phyloP scores from a whole-genome alignment of 78 protist genomes.

The Diacronema lutheri region DNA sequence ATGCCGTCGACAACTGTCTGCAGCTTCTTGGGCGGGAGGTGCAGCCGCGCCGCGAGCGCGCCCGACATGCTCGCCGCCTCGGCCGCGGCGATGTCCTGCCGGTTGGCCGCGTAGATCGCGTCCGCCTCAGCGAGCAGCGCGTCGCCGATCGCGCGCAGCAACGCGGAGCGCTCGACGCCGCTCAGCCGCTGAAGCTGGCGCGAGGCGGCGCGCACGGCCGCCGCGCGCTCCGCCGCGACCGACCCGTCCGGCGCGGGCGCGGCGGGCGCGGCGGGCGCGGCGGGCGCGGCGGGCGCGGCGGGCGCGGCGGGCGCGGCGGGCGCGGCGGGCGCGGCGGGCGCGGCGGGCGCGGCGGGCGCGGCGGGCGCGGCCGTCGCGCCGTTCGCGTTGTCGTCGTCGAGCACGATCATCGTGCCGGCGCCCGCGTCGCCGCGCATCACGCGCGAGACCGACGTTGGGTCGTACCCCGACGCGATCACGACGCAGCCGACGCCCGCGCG shows the following conservation, averaged over 20 bases:
- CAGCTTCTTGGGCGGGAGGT: constrained; percentile 25
- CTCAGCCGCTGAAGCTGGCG: neutral
- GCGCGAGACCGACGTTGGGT: too few relatives aligned
- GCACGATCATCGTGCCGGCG: too few relatives aligned
- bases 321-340: too few relatives aligned
- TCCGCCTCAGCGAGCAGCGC: neutral
- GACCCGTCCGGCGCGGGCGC: neutral
- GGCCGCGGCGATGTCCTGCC: constrained; percentile 30
- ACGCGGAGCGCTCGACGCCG: neutral
- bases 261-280: neutral
- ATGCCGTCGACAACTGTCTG: constrained; percentile 5
- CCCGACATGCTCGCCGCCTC: neutral
- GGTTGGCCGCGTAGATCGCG: constrained; percentile 33
- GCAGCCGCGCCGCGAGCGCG: constrained; percentile 15
- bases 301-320: too few relatives aligned
- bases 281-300: too few relatives aligned
- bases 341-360: too few relatives aligned
- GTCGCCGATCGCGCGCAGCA: neutral
- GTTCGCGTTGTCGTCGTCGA: too few relatives aligned
- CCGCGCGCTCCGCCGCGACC: neutral
- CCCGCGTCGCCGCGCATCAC: too few relatives aligned
- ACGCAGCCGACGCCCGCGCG: constrained; percentile 30
- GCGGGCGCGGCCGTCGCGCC: too few relatives aligned
- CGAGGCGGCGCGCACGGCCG: neutral
- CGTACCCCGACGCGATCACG: constrained; percentile 29